Evolutionary conservation across 2,329 filamentous ascomycete genomes (phyloP).

Genomic region (Colletotrichum liriopes): DNA sequence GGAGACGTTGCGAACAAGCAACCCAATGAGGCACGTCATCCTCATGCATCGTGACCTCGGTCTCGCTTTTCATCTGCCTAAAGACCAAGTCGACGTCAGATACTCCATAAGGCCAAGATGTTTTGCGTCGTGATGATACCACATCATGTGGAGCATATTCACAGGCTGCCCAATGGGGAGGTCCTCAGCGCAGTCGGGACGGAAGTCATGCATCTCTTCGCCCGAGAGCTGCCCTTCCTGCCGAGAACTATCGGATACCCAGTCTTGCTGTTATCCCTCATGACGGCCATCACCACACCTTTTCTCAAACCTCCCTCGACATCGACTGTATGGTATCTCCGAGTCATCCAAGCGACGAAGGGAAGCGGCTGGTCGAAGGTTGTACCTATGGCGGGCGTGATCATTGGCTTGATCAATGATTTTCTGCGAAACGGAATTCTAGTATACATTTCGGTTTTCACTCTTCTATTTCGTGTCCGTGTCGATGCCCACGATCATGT

Average conservation of each 20-base stretch:
- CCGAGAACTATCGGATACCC: neutral
- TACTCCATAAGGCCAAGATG: neutral
- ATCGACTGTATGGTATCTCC: neutral
- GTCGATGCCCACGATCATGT: neutral
- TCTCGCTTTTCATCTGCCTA: conserved; percentile 16
- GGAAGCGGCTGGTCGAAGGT: neutral
- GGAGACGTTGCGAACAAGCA: neutral
- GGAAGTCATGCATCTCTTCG: conserved; percentile 9
- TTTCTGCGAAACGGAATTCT: neutral
- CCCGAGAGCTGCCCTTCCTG: conserved; percentile 3
- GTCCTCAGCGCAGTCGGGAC: conserved; percentile 15
- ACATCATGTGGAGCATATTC: conserved; percentile 16
- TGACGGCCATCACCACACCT: conserved; percentile 1
- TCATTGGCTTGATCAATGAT: neutral
- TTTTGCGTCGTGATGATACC: conserved; percentile 14
- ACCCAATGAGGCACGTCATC: neutral
- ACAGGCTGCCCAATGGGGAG: conserved; percentile 11
- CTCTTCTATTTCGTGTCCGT: neutral
- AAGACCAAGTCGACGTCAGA: conserved; percentile 10
- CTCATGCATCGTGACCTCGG: neutral
- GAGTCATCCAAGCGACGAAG: neutral
- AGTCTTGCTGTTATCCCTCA: neutral
- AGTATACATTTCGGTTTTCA: neutral
- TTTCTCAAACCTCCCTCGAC: conserved; percentile 20
- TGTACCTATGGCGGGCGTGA: neutral